These are phyloP conservation scores for Calonectria hawksworthii DNA, from an alignment of 2,329 filamentous ascomycete species.

Conservation along the genomic window DNA sequence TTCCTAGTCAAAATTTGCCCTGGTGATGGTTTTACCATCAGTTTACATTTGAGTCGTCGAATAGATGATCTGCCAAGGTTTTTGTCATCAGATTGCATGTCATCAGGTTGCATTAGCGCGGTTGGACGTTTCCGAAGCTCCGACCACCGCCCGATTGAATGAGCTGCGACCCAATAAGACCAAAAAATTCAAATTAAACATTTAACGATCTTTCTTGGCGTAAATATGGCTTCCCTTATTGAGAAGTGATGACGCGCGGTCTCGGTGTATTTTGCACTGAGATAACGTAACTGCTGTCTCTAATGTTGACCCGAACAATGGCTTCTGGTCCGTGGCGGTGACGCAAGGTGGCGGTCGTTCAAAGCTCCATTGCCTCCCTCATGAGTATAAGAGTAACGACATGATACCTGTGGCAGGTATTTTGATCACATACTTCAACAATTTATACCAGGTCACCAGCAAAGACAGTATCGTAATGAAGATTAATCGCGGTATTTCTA, in stretches of 20 bases:
- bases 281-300: background rate
- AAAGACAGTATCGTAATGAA: too few relatives aligned
- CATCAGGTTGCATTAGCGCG: background rate
- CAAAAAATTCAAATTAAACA: background rate
- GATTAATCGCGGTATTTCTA: too few relatives aligned
- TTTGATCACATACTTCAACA: too few relatives aligned
- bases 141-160: background rate
- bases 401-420: background rate
- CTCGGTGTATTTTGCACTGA: background rate
- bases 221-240: background rate
- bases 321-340: background rate
- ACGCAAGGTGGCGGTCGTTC: background rate
- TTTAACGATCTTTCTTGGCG: background rate
- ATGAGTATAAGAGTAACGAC: background rate
- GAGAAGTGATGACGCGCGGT: background rate
- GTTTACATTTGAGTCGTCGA: too few relatives aligned
- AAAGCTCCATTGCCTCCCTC: too few relatives aligned
- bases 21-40: too few relatives aligned
- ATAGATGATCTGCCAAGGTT: background rate
- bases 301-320: background rate
- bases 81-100: background rate
- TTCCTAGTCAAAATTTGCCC: too few relatives aligned
- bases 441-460: too few relatives aligned
- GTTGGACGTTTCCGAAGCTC: background rate
- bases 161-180: background rate